Conservation (phyloP, 2,329 filamentous ascomycete species). For the Talaromyces rugulosus region DNA sequence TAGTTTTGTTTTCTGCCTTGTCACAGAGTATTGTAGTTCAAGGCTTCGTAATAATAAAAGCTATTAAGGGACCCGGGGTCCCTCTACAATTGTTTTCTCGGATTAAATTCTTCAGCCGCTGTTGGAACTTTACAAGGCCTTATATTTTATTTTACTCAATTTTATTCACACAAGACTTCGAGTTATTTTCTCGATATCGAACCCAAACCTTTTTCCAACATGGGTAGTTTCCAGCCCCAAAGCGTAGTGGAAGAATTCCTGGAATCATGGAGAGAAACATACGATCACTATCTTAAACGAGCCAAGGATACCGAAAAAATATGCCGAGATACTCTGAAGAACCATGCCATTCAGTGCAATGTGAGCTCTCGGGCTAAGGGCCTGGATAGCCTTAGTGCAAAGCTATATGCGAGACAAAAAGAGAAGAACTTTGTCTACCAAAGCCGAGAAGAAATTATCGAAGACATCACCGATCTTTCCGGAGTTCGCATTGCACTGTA, state of each 20-base stretch:
- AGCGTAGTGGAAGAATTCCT: neutral
- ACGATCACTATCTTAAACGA: neutral
- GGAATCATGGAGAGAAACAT: neutral
- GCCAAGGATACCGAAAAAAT: neutral
- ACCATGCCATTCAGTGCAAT: neutral
- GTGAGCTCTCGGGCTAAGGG: neutral
- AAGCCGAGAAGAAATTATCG: conserved; percentile 8
- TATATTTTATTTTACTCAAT: neutral
- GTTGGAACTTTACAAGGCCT: neutral
- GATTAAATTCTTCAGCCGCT: neutral
- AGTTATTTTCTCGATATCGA: neutral
- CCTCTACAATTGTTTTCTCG: neutral
- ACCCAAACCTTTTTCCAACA: neutral
- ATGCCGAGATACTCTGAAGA: neutral
- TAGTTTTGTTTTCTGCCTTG: neutral
- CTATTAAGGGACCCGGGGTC: neutral
- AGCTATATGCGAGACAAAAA: neutral
- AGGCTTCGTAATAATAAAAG: neutral
- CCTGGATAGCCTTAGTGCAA: neutral
- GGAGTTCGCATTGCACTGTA: conserved; percentile 14
- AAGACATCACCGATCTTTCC: conserved; percentile 14
- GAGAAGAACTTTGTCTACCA: neutral
- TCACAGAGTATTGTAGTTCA: neutral
- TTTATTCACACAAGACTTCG: neutral
- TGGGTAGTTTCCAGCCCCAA: neutral